Base-by-base conservation (phyloP, 2,329 filamentous ascomycete genomes). In the Aureobasidium lini region DNA sequence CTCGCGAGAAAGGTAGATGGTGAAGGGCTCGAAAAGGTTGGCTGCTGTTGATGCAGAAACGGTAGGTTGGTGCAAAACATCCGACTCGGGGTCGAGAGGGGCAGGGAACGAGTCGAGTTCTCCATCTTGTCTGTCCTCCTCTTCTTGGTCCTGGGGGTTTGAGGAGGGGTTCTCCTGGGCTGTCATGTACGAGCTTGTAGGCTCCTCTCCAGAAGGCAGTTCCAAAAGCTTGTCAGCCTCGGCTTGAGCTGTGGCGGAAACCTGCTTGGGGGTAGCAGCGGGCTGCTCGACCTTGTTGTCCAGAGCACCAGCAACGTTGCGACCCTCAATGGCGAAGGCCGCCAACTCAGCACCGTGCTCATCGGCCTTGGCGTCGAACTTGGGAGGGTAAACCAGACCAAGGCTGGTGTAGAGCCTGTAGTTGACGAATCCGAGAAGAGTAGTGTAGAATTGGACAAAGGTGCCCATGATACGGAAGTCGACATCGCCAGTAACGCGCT, bases 391-490 rank as follows among this genome's bases (percentile, higher is more conserved):
- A 60, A 96, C 90, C 63, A 99, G 78, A 8, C 94, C 94, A 64
- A 95, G 80, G 0, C 89, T 86, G 1, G 91, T 96, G 78, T 96
- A 99, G 48, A 99, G 81, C 64, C 90, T 82, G 80, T 91, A 99
- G 80, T 99, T 96, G 76, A 97, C 86, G 69, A 99, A 99, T 62
- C 93, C 89, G 18, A 99, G 80, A 13, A 99, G 81, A 4, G 93
- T 97, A 69, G 95, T 96, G 79, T 99, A 99, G 74, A 99, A 99
- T 73, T 99, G 93, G 65, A 99, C 86, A 71, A 99, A 99, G 4
- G 94, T 99, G 61, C 90, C 93, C 94, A 99, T 99, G 75, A 99
- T 99, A 69, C 94, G 83, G 78, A 96, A 99, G 74, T 99, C 94
- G 64, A 99, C 88, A 74, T 99, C 94, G 60, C 88, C 90, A 42